Conservation (phyloP, 257 asterid species). For the Ilex asprella region DNA sequence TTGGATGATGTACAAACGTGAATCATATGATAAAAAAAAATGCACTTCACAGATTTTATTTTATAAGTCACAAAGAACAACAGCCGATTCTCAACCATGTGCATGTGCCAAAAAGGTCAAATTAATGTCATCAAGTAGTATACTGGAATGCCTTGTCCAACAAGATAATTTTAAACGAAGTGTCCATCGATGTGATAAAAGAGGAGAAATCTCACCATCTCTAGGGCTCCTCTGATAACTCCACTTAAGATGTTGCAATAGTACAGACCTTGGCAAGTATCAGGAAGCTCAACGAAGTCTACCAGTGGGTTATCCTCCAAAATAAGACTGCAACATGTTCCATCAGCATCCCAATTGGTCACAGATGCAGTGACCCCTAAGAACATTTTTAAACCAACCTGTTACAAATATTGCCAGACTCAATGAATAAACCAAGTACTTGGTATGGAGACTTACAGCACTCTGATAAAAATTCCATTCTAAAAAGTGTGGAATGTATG, state of each 20-base stretch:
- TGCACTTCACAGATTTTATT: too few species aligned
- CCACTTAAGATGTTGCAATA: conserved; percentile 95
- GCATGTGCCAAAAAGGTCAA: background rate
- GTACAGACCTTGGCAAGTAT: conserved; percentile 88
- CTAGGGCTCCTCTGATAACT: conserved; percentile 88
- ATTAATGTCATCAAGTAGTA: background rate
- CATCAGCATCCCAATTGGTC: conserved; percentile 81
- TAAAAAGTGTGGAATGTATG: too few species aligned
- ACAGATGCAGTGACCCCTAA: conserved; percentile 82
- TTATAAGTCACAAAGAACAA: background rate
- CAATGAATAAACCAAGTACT: background rate
- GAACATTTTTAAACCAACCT: conserved; percentile 96
- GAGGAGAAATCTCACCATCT: conserved; percentile 63
- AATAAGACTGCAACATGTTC: conserved; percentile 88
- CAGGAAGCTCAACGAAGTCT: conserved; percentile 98
- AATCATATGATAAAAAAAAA: too few species aligned
- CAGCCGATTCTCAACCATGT: background rate
- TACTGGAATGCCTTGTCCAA: background rate
- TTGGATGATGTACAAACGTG: too few species aligned
- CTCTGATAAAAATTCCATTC: background rate
- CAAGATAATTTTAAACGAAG: too few species aligned
- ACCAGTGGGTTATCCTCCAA: conserved; percentile 93
- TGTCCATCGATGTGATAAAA: background rate
- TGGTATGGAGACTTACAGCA: background rate
- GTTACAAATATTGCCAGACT: conserved; percentile 10